Evolutionary conservation across 1,284 basidiomycete species (phyloP).

Genomic region (Termitomyces sp.): DNA sequence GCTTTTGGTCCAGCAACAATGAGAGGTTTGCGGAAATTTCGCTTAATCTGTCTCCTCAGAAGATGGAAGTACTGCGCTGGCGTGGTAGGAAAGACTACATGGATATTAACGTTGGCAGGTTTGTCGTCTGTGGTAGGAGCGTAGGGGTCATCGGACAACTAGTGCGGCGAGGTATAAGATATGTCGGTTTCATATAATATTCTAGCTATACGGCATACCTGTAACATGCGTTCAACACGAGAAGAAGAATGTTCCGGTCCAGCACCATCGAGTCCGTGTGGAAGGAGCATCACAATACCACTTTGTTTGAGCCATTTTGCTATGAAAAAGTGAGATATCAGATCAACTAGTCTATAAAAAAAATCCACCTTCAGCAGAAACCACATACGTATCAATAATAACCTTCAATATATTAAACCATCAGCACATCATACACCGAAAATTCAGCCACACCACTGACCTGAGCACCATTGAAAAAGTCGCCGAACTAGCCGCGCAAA

Average conservation of each 20-base stretch:
- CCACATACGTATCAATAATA: slow-evolving; percentile 84
- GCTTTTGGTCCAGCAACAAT: slow-evolving; percentile 82
- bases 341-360: neutral
- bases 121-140: slow-evolving; percentile 29
- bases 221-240: slow-evolving; percentile 81
- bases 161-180: neutral
- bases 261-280: slow-evolving; percentile 84
- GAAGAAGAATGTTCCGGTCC: slow-evolving; percentile 89
- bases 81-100: slow-evolving; percentile 81
- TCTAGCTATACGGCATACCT: slow-evolving; percentile 39
- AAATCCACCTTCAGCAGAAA: slow-evolving; percentile 72
- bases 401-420: slow-evolving; percentile 33
- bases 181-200: neutral
- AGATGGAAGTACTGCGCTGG: slow-evolving; percentile 89
- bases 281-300: slow-evolving; percentile 80
- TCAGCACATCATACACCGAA: neutral
- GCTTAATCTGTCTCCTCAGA: slow-evolving; percentile 73
- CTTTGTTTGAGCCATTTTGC: slow-evolving; percentile 95
- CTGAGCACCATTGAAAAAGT: slow-evolving; percentile 88
- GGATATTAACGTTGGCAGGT: slow-evolving; percentile 64
- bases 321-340: slow-evolving; percentile 25
- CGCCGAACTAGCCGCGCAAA: slow-evolving; percentile 57
- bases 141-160: slow-evolving; percentile 73
- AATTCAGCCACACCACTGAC: slow-evolving; percentile 22
- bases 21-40: slow-evolving; percentile 83